Conservation (phyloP, 2,329 filamentous ascomycete genomes). For the Madurella fahalii region DNA sequence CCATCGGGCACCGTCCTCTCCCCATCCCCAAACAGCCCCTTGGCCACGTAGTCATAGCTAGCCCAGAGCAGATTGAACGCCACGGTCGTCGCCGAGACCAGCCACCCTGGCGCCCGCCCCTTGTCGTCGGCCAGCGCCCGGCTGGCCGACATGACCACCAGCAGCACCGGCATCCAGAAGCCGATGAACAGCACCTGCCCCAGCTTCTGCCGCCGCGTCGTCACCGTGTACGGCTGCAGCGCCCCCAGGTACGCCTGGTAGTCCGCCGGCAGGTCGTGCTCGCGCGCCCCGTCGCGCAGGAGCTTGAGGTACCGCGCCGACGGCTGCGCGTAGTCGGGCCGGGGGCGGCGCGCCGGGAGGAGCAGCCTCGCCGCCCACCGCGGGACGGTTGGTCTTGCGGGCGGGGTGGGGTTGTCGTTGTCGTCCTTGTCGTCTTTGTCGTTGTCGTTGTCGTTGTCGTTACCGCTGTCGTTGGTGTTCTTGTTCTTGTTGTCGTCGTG, state of each 20-base stretch:
- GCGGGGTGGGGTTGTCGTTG: constrained; percentile 31
- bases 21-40: constrained; percentile 75
- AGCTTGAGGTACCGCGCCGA: constrained; percentile 80
- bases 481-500: constrained; percentile 22
- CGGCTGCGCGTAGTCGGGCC: constrained; percentile 72
- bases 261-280: constrained; percentile 73
- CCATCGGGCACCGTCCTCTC: constrained; percentile 55
- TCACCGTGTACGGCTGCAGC: constrained; percentile 68
- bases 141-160: constrained; percentile 44
- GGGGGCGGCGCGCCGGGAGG: constrained; percentile 50
- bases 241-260: constrained; percentile 71
- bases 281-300: constrained; percentile 70
- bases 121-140: constrained; percentile 56
- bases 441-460: too few relatives aligned
- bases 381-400: constrained; percentile 26
- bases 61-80: constrained; percentile 50
- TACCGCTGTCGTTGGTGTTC: background rate
- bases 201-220: constrained; percentile 60
- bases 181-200: constrained; percentile 61
- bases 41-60: constrained; percentile 44
- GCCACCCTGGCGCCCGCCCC: constrained; percentile 66
- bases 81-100: constrained; percentile 48
- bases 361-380: constrained; percentile 46
- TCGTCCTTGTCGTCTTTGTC: constrained; percentile 22
- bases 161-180: constrained; percentile 55